Evolutionary conservation across 2,329 filamentous ascomycete species (phyloP), one percentile per base, ranked within the genome.

Genomic region (Zymoseptoria ardabiliae): DNA sequence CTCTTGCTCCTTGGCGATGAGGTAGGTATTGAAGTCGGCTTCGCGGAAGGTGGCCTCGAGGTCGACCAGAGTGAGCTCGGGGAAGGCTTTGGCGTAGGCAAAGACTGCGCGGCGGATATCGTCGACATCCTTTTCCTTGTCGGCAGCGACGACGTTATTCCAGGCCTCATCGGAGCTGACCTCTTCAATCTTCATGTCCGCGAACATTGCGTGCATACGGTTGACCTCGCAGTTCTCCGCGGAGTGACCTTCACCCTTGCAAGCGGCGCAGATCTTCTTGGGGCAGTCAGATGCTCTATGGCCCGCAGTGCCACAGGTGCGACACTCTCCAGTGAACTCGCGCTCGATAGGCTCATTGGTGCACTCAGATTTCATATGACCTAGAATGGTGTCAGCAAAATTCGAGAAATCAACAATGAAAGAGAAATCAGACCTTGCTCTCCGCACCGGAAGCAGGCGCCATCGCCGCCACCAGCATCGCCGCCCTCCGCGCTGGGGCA

Each of bases 341-440:
- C 76, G 77, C 58, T 79, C 76, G 56, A 82, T 79, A 23, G 73
- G 74, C 17, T 81, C 79, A 58, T 86, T 84, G 19, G 82, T 66
- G 67, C 85, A 88, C 7, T 88, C 85, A 1, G 78, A 73, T 72
- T 85, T 87, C 72, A 77, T 83, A 76, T 88, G 85, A 13, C 85
- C 82, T 30, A 2, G 11, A 41, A 13, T 10, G 17, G 11, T 41
- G 35, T 41, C 35, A 41, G 35, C 5, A 41, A 41, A 41, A 41
- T 41, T 41, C 17, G 4, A 17, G 2, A 11, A 11, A 41, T 41
- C 35, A 41, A 11, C 11, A 11, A 17, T 41, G 35, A 41, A 41
- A 41, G 35, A 17, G 35, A 11, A 1, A 41, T 11, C 35, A 41
- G 13, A 74, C 66, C 50, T 25, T 22, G 13, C 25, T 64, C 55